Conservation (phyloP, 202 grass and related monocot genomes). For the Dendrocalamus latiflorus region DNA sequence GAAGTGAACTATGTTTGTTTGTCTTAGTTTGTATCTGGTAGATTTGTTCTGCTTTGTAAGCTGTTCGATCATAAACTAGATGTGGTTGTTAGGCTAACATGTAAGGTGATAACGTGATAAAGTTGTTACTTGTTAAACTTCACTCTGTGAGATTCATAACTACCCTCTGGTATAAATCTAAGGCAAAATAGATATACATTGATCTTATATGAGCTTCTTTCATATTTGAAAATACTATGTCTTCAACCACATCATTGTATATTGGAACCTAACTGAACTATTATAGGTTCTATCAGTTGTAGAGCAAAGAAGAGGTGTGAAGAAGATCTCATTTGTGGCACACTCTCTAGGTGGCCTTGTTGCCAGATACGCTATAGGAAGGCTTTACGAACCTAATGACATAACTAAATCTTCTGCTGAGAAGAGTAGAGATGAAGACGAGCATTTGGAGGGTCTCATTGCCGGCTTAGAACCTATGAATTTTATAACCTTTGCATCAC, state of each 20-base stretch:
- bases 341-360: slow-evolving; percentile 96
- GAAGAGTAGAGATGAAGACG: slow-evolving; percentile 34
- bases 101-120: not conserved
- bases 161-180: not conserved
- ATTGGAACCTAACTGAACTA: slow-evolving; percentile 35
- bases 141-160: not conserved
- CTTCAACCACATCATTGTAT: slow-evolving; percentile 16
- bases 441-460: slow-evolving; percentile 51
- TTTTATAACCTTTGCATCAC: slow-evolving; percentile 98
- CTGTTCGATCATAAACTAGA: slow-evolving; percentile 1
- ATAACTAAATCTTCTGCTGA: slow-evolving; percentile 23
- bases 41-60: not conserved
- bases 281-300: slow-evolving; percentile 78
- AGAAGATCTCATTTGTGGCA: slow-evolving; percentile 94
- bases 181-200: not conserved
- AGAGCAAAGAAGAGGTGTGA: slow-evolving; percentile 69
- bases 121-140: not conserved
- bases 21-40: not conserved
- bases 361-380: slow-evolving; percentile 88
- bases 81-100: not conserved
- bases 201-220: slow-evolving; percentile 15
- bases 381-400: slow-evolving; percentile 56
- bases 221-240: slow-evolving; percentile 1
- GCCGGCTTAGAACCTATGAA: slow-evolving; percentile 92
- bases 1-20: not conserved